Percentiles rank a stretch among this genome's conserved stretches.
Conservation (phyloP, 2,329 filamentous ascomycete species). For the Nectriaceae sp. region DNA sequence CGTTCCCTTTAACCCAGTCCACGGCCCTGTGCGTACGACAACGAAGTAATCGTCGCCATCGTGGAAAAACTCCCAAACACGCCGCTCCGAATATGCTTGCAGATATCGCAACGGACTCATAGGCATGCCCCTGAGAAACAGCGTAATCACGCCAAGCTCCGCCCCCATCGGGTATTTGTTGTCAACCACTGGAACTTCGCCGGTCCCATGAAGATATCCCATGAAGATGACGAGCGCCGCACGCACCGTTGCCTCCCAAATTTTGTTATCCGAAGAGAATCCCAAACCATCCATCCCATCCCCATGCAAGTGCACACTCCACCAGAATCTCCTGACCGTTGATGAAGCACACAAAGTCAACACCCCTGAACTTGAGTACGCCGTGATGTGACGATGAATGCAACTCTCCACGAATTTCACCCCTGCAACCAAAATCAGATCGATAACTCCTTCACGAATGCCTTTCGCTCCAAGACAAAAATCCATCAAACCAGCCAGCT, state of each 20-base stretch:
- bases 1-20: conserved; percentile 13
- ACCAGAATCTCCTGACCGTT: conserved; percentile 10
- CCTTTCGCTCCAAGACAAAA: conserved; percentile 23
- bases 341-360: conserved; percentile 22
- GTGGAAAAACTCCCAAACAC: not conserved
- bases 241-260: conserved; percentile 18
- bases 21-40: conserved; percentile 8
- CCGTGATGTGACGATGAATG: conserved; percentile 29
- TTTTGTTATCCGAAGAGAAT: conserved; percentile 13
- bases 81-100: conserved; percentile 17
- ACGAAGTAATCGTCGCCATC: not conserved
- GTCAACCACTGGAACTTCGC: conserved; percentile 18
- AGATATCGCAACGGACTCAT: conserved; percentile 23
- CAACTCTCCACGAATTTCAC: conserved; percentile 26
- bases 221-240: no score
- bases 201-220: conserved; percentile 15
- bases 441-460: conserved; percentile 31
- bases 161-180: conserved; percentile 27
- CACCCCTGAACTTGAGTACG: conserved; percentile 21
- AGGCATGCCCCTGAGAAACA: conserved; percentile 19
- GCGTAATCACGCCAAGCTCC: conserved; percentile 25
- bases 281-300: conserved; percentile 16
- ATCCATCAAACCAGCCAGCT: conserved; percentile 19
- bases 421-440: conserved; percentile 20
- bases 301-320: conserved; percentile 10